A percentile compares a stretch with the other conserved stretches of the same genome.
phyloP scores from a whole-genome alignment of 2,329 filamentous ascomycete genomes.

The Blastomyces gilchristii region DNA sequence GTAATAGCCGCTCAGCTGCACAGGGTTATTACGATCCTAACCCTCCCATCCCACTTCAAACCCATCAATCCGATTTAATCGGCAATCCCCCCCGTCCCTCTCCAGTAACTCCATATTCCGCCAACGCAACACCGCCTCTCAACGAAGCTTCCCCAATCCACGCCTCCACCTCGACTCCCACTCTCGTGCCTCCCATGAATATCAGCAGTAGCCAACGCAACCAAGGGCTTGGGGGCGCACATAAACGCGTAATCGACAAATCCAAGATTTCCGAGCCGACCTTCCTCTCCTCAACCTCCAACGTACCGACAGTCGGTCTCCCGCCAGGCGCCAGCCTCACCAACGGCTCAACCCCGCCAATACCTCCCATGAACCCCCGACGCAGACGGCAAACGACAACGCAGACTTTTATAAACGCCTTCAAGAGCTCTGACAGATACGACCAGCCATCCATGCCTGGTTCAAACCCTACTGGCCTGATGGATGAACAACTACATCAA shows the following conservation, averaged over 20 bases:
- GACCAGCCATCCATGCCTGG: slow-evolving; percentile 21
- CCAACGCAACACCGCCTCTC: slow-evolving; percentile 46
- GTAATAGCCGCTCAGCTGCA: slow-evolving; percentile 29
- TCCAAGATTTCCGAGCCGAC: slow-evolving; percentile 52
- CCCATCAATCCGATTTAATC: slow-evolving; percentile 26
- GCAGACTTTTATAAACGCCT: slow-evolving; percentile 31
- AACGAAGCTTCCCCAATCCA: slow-evolving; percentile 36
- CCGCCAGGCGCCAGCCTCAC: slow-evolving; percentile 46
- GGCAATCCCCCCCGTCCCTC: slow-evolving; percentile 35
- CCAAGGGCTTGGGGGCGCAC: slow-evolving; percentile 21
- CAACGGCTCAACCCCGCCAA: slow-evolving; percentile 44
- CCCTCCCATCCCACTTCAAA: slow-evolving; percentile 21
- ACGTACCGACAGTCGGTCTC: slow-evolving; percentile 48
- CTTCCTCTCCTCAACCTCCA: slow-evolving; percentile 44
- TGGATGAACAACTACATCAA: slow-evolving; percentile 21
- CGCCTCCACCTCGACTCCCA: slow-evolving; percentile 27
- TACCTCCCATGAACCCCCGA: slow-evolving; percentile 52
- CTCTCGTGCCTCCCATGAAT: slow-evolving; percentile 16
- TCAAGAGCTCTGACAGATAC: slow-evolving; percentile 27
- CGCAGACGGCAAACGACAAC: slow-evolving; percentile 42
- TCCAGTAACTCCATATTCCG: slow-evolving; percentile 40
- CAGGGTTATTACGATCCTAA: slow-evolving; percentile 29
- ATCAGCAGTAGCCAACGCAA: slow-evolving; percentile 23
- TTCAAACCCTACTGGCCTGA: slow-evolving; percentile 12
- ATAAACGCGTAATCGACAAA: slow-evolving; percentile 52